Evolutionary conservation across 305 asterid species (phyloP).

Genomic region (Caryopteris hybrid): DNA sequence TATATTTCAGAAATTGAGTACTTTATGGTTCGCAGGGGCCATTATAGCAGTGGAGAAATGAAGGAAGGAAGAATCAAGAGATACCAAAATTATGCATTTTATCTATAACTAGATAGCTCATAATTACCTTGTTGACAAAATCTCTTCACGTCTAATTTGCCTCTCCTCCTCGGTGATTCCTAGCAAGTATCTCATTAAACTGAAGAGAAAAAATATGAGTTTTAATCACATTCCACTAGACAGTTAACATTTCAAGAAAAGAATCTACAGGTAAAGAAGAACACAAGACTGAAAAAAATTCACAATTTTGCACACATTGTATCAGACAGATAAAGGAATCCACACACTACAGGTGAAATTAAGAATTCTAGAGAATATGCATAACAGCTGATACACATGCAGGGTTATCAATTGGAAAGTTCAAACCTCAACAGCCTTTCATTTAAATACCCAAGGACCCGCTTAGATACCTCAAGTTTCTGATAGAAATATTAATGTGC

Average conservation of each 20-base stretch:
- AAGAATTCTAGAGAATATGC: not conserved
- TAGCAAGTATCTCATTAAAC: conserved; percentile 75
- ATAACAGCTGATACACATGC: not conserved
- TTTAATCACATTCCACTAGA: conserved; percentile 7
- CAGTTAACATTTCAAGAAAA: not conserved
- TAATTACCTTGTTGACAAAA: conserved; percentile 76
- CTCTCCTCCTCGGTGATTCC: conserved; percentile 92
- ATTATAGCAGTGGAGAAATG: conserved; percentile 3
- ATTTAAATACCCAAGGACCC: not conserved
- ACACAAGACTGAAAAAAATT: not conserved
- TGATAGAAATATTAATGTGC: too few relatives aligned
- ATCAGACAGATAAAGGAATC: not conserved
- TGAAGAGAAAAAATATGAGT: conserved; percentile 28
- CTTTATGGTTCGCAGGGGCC: not conserved
- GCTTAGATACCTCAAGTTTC: not conserved
- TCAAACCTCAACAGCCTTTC: not conserved
- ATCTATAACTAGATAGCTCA: not conserved
- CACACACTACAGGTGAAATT: not conserved
- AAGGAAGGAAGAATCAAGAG: not conserved
- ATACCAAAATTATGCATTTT: not conserved
- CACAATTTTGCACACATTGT: not conserved
- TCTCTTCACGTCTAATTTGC: conserved; percentile 82
- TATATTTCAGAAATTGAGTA: not conserved
- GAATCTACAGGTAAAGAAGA: not conserved
- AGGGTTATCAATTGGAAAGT: not conserved